Evolutionary conservation across 148 eudicot species (phyloP).

Genomic region (Vaccinium darrowii): DNA sequence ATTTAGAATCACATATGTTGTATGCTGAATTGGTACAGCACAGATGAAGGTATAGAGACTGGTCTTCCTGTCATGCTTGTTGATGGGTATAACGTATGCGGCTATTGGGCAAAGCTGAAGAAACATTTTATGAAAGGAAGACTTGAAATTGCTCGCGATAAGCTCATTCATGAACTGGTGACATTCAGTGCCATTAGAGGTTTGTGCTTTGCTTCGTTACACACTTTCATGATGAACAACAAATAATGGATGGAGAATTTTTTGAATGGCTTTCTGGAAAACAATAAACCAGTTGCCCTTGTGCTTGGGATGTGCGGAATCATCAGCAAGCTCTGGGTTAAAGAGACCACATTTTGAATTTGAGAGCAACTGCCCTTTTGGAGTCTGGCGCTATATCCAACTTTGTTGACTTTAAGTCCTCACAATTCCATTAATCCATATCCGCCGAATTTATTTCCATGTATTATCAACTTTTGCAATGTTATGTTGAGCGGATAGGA

Average conservation of each 20-base stretch:
- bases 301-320: not conserved
- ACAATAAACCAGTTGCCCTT: not conserved
- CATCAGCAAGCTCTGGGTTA: not conserved
- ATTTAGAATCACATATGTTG: constrained; percentile 14
- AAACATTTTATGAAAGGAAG: constrained; percentile 83
- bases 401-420: not conserved
- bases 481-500: not conserved
- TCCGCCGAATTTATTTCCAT: not conserved
- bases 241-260: not conserved
- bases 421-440: not conserved
- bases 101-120: constrained; percentile 92
- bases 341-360: not conserved
- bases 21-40: constrained; percentile 45
- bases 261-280: not conserved
- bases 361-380: not conserved
- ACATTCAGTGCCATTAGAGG: constrained; percentile 89
- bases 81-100: constrained; percentile 98
- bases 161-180: constrained; percentile 83
- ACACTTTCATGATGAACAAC: not conserved
- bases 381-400: not conserved
- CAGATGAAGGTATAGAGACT: constrained; percentile 69
- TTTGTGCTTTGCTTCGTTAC: constrained; percentile 36
- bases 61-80: constrained; percentile 93
- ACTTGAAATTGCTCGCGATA: constrained; percentile 89
- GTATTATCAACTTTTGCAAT: not conserved